Percentiles rank a stretch among this genome's conserved stretches.
These are phyloP conservation scores for Arxiozyma slooffiae DNA, from an alignment of 1,139 yeast genomes.

Conservation along the genomic window DNA sequence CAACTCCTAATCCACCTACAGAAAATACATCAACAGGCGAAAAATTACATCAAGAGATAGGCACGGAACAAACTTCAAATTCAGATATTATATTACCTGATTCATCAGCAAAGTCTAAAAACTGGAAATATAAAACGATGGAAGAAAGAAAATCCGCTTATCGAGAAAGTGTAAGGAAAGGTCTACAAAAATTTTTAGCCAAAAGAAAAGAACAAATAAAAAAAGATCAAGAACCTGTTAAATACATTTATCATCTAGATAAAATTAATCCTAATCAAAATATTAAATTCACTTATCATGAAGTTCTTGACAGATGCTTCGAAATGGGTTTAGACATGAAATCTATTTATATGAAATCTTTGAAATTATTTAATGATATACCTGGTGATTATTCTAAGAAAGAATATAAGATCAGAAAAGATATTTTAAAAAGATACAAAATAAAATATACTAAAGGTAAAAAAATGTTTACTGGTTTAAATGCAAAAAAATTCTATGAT, in stretches of 20 bases:
- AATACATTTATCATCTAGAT: not conserved
- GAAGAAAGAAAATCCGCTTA: not conserved
- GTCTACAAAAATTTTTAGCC: not conserved
- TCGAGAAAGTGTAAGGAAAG: not conserved
- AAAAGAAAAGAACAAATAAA: not conserved
- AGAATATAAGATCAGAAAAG: conserved; percentile 21
- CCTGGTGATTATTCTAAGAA: conserved; percentile 17
- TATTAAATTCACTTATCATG: conserved; percentile 21
- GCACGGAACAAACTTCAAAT: not conserved
- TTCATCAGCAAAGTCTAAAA: not conserved
- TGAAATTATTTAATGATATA: conserved; percentile 26
- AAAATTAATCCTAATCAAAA: conserved; percentile 8
- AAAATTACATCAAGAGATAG: not conserved
- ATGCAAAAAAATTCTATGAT: not conserved
- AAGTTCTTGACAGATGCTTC: conserved; percentile 25
- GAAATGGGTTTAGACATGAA: conserved; percentile 27
- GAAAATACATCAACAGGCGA: not conserved
- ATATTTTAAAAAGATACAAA: conserved; percentile 16
- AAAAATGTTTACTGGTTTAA: not conserved
- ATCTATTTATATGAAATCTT: conserved; percentile 25
- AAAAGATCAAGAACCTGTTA: not conserved
- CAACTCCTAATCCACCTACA: not conserved
- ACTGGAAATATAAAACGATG: not conserved
- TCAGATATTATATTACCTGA: not conserved
- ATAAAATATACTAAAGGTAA: not conserved